phyloP scores from a whole-genome alignment of 2,329 filamentous ascomycete genomes.

The Ophioceras dolichostomum region DNA sequence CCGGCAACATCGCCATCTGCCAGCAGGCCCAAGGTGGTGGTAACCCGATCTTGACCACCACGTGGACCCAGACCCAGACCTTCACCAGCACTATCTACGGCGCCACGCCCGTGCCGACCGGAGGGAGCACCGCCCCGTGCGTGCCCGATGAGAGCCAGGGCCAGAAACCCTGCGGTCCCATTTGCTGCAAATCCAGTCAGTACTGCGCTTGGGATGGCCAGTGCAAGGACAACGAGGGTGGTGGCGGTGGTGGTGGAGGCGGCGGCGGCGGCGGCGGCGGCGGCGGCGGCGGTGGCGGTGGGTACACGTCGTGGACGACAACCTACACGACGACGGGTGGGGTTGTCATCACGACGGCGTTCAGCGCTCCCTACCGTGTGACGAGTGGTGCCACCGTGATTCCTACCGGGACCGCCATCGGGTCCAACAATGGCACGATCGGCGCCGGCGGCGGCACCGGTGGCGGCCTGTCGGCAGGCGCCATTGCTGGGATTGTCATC shows the following conservation, averaged over 20 bases:
- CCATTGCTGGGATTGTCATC: constrained; percentile 72
- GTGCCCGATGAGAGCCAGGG: constrained; percentile 32
- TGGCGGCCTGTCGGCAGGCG: constrained; percentile 49
- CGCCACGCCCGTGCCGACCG: constrained; percentile 29
- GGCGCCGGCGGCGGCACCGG: constrained; percentile 25
- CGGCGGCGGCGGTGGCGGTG: constrained; percentile 13
- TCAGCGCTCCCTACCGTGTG: constrained; percentile 35
- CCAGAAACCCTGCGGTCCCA: constrained; percentile 51
- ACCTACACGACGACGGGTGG: constrained; percentile 27
- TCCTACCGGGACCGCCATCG: constrained; percentile 39
- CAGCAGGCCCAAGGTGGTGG: constrained; percentile 17
- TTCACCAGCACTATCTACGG: constrained; percentile 48
- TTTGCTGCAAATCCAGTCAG: constrained; percentile 60
- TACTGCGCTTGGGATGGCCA: constrained; percentile 40
- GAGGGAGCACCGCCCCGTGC: constrained; percentile 32
- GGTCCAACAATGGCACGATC: constrained; percentile 24
- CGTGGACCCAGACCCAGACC: constrained; percentile 48
- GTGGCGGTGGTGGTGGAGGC: constrained; percentile 19
- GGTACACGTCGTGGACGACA: constrained; percentile 19
- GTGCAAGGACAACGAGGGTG: background rate
- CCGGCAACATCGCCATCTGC: constrained; percentile 36
- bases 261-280: constrained; percentile 19
- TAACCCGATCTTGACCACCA: constrained; percentile 33
- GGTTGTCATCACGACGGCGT: constrained; percentile 38
- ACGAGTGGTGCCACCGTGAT: constrained; percentile 41